Evolutionary conservation across 495 filamentous ascomycete species (phyloP).

Genomic region (Penicillium egyptiacum): DNA sequence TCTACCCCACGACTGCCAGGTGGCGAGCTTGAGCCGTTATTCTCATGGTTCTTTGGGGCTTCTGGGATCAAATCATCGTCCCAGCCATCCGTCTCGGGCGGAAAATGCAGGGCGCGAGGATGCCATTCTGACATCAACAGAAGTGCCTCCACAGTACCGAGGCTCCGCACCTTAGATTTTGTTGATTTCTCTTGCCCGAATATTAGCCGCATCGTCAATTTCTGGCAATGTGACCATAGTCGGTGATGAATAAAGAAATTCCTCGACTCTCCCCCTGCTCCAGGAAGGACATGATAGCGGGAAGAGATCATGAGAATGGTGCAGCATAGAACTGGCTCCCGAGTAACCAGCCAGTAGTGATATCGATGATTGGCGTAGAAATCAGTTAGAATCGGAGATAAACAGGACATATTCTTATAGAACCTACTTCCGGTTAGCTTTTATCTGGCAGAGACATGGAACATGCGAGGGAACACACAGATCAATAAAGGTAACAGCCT

Average conservation of each 20-base stretch:
- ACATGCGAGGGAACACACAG: conserved; percentile 43
- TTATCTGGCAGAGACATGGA: neutral
- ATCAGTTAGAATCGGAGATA: conserved; percentile 54
- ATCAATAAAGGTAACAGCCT: conserved; percentile 51
- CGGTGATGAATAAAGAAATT: conserved; percentile 57
- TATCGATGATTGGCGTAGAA: conserved; percentile 50
- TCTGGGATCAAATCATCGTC: conserved; percentile 42
- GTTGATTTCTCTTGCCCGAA: conserved; percentile 52
- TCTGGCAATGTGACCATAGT: conserved; percentile 55
- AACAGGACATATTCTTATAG: conserved; percentile 51
- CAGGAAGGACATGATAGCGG: conserved; percentile 53
- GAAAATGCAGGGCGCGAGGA: conserved; percentile 54
- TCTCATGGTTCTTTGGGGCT: conserved; percentile 21
- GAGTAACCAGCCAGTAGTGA: conserved; percentile 45
- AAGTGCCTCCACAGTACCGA: conserved; percentile 54
- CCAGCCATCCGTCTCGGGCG: conserved; percentile 52
- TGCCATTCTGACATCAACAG: conserved; percentile 58
- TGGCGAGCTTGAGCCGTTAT: conserved; percentile 16
- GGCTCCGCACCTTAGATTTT: conserved; percentile 44
- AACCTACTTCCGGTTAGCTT: conserved; percentile 47
- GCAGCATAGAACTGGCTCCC: conserved; percentile 50
- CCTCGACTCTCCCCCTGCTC: conserved; percentile 50
- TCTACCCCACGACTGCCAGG: conserved; percentile 44
- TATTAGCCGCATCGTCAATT: conserved; percentile 50
- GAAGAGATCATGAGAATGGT: conserved; percentile 57